Evolutionary conservation across 768 basidiomycete genomes (phyloP), one percentile per base, ranked within the genome.

Genomic region (Boletellus ananiceps): DNA sequence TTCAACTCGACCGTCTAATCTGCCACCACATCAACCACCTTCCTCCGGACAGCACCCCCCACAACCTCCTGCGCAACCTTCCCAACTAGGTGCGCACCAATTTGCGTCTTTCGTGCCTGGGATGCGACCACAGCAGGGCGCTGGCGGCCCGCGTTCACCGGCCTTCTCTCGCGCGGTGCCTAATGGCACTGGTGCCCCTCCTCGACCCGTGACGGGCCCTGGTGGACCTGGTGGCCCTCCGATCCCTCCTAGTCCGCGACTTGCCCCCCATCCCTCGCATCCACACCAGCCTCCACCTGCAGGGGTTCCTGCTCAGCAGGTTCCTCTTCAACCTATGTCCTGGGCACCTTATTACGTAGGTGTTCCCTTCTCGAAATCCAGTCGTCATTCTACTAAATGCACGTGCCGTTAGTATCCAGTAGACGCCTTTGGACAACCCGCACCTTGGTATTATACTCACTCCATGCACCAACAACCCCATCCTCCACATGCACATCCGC

Each of bases 111-210:
- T 79, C 58, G 77, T 78, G 27, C 78, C 81, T 15, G 65, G 64
- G 46, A 71, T 76, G 58, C 75, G 77, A 57, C 72, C 66, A 44
- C 74, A 69, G 50, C 69, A 64, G 51, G 74, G 77, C 44, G 70
- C 73, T 65, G 73, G 73, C 47, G 75, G 73, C 21, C 83, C 86
- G 36, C 77, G 84, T 42, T 87, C 87, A 63, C 86, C 86, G 37
- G 77, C 76, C 29, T 86, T 81, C 65, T 57, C 75, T 32, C 80
- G 86, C 27, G 72, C 76, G 41, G 74, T 83, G 67, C 71, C 79
- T 5, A 88, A 87, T 59, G 84, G 85, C 37, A 70, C 61, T 59
- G 75, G 73, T 46, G 54, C 57, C 23, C 66, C 56, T 29, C 72
- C 78, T 44, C 77, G 83, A 42, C 75, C 82, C 19, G 74, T 76